Evolutionary conservation across 1,139 yeast genomes (phyloP).

Genomic region (Sugiyamaella xylanicola): DNA sequence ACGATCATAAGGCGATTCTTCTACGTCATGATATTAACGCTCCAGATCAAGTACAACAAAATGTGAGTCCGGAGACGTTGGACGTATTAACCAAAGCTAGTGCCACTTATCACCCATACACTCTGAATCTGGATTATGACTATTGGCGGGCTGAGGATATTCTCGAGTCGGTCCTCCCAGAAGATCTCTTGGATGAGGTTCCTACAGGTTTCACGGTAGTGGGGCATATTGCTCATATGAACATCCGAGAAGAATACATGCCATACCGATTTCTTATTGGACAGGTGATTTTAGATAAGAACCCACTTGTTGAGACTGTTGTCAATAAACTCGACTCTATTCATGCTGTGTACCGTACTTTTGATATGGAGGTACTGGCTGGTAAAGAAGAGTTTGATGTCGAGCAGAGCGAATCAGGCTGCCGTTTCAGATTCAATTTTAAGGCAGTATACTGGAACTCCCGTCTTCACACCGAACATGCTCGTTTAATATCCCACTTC

Average conservation of each 20-base stretch:
- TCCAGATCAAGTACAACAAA: constrained; percentile 44
- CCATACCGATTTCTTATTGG: constrained; percentile 85
- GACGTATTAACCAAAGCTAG: constrained; percentile 51
- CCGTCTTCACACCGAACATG: constrained; percentile 91
- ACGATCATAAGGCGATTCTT: constrained; percentile 58
- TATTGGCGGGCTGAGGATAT: constrained; percentile 95
- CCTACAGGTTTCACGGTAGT: constrained; percentile 94
- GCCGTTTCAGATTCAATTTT: constrained; percentile 84
- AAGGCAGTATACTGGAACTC: constrained; percentile 98
- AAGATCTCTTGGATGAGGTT: constrained; percentile 63
- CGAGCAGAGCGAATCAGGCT: constrained; percentile 86
- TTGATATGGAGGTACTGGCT: constrained; percentile 90
- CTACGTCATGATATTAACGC: constrained; percentile 55
- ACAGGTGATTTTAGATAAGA: constrained; percentile 86
- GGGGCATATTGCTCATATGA: constrained; percentile 95
- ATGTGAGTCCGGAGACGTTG: constrained; percentile 50
- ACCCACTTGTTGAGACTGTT: constrained; percentile 76
- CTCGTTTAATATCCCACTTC: constrained; percentile 67
- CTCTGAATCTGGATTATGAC: constrained; percentile 62
- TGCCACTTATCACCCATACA: constrained; percentile 56
- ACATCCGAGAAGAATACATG: constrained; percentile 79
- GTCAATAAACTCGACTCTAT: constrained; percentile 93
- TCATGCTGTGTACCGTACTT: constrained; percentile 85
- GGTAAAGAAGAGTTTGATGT: constrained; percentile 72
- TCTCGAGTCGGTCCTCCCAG: constrained; percentile 74